Evolutionary conservation across 768 basidiomycete species (phyloP), one percentile per base, ranked within the genome.

Genomic region (Mycena vulgaris): DNA sequence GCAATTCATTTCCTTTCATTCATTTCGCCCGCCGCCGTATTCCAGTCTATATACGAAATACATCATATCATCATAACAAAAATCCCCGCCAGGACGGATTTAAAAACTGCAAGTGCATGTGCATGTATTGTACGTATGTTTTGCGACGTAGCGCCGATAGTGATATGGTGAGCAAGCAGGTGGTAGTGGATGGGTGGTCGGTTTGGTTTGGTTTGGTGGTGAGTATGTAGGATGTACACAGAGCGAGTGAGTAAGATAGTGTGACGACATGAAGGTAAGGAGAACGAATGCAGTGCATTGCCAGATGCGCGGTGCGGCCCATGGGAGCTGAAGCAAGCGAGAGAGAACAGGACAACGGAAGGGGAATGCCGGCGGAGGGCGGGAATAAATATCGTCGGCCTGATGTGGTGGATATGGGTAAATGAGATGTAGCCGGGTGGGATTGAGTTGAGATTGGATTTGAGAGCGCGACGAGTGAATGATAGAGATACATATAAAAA

Each of bases 371-470:
- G 40, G 63, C 52, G 52, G 63, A 55, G 51, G n/a, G 23, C 27
- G 51, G 39, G 14, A 64, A 64, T 53, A 55, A 53, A 64, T 53
- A 53, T 65, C 63, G 63, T 65, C 52, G 63, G 31, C 40, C n/a
- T 23, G 42, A 40, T 40, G 39, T 65, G 31, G 53, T 42, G 13
- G 21, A 33, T 28, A 51, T 49, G 31, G 27, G 30, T 31, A 61
- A 14, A 47, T 37, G 35, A 6, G n/a, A 7, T n/a, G n/a, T n/a
- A n/a, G n/a, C n/a, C n/a, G n/a, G n/a, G n/a, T n/a, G n/a, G n/a
- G n/a, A n/a, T n/a, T n/a, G n/a, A n/a, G n/a, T n/a, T n/a, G n/a
- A n/a, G n/a, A n/a, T n/a, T n/a, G n/a, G n/a, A n/a, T n/a, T n/a
- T n/a, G n/a, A n/a, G n/a, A n/a, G n/a, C n/a, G n/a, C n/a, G n/a